A percentile compares a stretch with the other conserved stretches of the same genome.
Evolutionary conservation across 352 stramenopile species (phyloP).

Genomic region (Pythium graminicola): DNA sequence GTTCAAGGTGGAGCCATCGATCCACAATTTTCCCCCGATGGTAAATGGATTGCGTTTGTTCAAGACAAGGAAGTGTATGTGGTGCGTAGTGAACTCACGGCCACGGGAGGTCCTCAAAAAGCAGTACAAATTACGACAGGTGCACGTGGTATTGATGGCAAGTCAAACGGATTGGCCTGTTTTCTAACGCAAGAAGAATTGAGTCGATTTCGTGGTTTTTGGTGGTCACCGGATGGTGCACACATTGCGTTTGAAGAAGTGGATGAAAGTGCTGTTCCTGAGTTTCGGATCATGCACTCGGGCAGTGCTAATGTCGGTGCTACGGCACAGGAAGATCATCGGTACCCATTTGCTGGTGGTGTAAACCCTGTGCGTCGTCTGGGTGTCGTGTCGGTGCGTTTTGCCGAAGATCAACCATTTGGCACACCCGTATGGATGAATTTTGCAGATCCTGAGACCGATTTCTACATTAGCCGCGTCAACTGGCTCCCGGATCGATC

Average conservation of each 20-base stretch:
- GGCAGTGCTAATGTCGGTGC: slow-evolving; percentile 62
- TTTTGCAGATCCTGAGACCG: slow-evolving; percentile 42
- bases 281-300: slow-evolving; percentile 95
- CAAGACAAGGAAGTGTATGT: slow-evolving; percentile 93
- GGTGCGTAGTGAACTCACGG: slow-evolving; percentile 43
- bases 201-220: slow-evolving; percentile 95
- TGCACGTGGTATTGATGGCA: slow-evolving; percentile 54
- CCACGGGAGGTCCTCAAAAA: slow-evolving; percentile 27
- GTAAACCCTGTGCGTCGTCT: slow-evolving; percentile 88
- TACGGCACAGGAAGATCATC: slow-evolving; percentile 67
- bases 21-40: slow-evolving; percentile 90
- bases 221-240: slow-evolving; percentile 89
- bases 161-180: slow-evolving; percentile 93
- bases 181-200: slow-evolving; percentile 98
- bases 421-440: slow-evolving; percentile 69
- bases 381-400: slow-evolving; percentile 54
- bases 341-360: slow-evolving; percentile 92
- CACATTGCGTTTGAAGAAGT: slow-evolving; percentile 88
- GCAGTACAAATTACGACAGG: slow-evolving; percentile 71
- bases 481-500: slow-evolving; percentile 93
- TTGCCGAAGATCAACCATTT: slow-evolving; percentile 23
- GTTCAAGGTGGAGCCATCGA: slow-evolving; percentile 84
- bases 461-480: slow-evolving; percentile 91
- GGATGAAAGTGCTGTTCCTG: slow-evolving; percentile 90
- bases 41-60: slow-evolving; percentile 91